phyloP scores from a whole-genome alignment of 2,329 filamentous ascomycete genomes.

The Nemania sp. region DNA sequence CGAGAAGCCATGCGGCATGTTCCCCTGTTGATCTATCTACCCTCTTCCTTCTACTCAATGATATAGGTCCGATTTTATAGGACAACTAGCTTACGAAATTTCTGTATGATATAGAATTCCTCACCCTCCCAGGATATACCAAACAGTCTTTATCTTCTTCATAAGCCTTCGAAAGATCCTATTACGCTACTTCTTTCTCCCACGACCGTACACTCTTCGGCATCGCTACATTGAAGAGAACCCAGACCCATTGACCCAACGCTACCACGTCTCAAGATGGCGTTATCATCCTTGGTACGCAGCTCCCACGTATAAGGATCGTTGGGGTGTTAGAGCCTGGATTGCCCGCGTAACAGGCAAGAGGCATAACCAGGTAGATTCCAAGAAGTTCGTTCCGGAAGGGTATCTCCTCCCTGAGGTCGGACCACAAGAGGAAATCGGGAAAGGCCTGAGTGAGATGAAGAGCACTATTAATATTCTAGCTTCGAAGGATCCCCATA shows the following conservation, averaged over 20 bases:
- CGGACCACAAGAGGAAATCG: slow-evolving; percentile 2
- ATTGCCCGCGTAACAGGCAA: background rate
- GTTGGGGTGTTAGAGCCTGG: slow-evolving; percentile 2
- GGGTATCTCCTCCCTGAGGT: slow-evolving; percentile 10
- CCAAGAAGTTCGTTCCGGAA: slow-evolving; percentile 12
- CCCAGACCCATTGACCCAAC: background rate
- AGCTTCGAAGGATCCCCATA: background rate
- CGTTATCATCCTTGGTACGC: slow-evolving; percentile 13
- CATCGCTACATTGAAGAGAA: slow-evolving; percentile 12
- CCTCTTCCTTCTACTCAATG: too few species aligned
- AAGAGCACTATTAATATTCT: background rate
- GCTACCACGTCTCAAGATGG: slow-evolving; percentile 4
- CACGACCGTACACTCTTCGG: slow-evolving; percentile 1
- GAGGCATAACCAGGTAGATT: background rate
- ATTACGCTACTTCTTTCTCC: slow-evolving; percentile 5
- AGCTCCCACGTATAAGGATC: background rate
- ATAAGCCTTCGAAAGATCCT: slow-evolving; percentile 8
- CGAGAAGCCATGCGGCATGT: too few species aligned
- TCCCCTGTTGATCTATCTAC: too few species aligned
- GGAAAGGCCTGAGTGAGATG: background rate
- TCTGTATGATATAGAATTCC: background rate
- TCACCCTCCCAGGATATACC: background rate
- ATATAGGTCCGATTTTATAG: too few species aligned
- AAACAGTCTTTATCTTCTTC: background rate
- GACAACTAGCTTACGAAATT: background rate